Percentiles rank a stretch among this genome's conserved stretches.
Conservation (phyloP, 768 basidiomycete species). For the Calocybe gangraenosa region DNA sequence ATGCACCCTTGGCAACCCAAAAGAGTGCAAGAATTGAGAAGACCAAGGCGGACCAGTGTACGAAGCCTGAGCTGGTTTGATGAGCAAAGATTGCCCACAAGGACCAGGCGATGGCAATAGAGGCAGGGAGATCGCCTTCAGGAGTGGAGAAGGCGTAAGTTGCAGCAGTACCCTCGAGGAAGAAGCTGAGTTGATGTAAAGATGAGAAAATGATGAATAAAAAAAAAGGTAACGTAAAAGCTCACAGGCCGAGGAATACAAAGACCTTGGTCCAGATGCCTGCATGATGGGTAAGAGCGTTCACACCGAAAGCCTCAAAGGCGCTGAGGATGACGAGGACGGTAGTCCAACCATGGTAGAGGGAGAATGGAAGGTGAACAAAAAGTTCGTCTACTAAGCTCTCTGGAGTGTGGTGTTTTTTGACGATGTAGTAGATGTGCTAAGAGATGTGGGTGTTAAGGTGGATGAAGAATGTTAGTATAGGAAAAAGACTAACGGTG, state of each 20-base stretch:
- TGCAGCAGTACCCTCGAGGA: conserved; percentile 89
- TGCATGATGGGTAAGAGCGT: conserved; percentile 57
- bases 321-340: conserved; percentile 77
- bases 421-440: conserved; percentile 94
- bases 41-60: conserved; percentile 86
- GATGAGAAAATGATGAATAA: conserved; percentile 1
- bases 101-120: conserved; percentile 90
- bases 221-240: conserved; percentile 8
- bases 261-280: conserved; percentile 94
- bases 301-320: conserved; percentile 86
- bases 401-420: conserved; percentile 74
- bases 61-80: conserved; percentile 63
- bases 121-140: conserved; percentile 91
- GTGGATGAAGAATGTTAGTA: conserved; percentile 26
- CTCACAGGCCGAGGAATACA: conserved; percentile 87
- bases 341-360: conserved; percentile 93
- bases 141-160: conserved; percentile 89
- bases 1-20: conserved; percentile 77
- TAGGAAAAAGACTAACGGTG: conserved; percentile 30
- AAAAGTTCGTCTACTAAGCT: conserved; percentile 76
- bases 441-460: conserved; percentile 28
- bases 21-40: conserved; percentile 83
- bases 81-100: conserved; percentile 89
- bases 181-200: conserved; percentile 49
- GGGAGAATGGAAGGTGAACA: conserved; percentile 92